phyloP scores from a whole-genome alignment of 2,329 filamentous ascomycete genomes.

The Beauveria sp. region DNA sequence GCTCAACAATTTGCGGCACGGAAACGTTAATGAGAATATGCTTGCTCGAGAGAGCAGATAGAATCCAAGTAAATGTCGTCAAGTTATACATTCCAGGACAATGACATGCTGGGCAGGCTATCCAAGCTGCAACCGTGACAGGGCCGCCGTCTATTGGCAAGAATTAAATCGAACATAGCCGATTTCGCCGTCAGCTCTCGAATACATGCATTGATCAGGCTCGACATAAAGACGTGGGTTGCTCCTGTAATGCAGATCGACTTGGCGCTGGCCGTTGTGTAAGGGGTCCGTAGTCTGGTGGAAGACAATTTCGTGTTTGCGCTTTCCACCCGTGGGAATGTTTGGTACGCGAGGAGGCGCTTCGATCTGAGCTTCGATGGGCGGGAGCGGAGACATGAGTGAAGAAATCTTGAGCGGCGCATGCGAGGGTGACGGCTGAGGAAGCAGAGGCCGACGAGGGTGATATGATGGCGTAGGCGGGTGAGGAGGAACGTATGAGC shows the following conservation, averaged over 20 bases:
- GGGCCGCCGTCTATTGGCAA: not conserved
- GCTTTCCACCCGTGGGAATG: conserved; percentile 26
- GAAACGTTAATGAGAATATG: not conserved
- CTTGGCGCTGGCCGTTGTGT: conserved; percentile 30
- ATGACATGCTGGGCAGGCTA: not conserved
- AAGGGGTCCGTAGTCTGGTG: conserved; percentile 23
- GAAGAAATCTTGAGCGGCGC: conserved; percentile 31
- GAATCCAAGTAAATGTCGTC: not conserved
- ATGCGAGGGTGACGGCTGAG: conserved; percentile 24
- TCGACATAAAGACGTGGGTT: conserved; percentile 20
- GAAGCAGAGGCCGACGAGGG: conserved; percentile 15
- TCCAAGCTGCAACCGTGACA: not conserved
- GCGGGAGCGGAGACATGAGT: conserved; percentile 26
- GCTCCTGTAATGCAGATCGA: conserved; percentile 23
- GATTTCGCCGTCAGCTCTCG: conserved; percentile 25
- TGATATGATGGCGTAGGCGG: conserved; percentile 22
- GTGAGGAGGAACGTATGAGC: conserved; percentile 20
- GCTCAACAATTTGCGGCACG: not conserved
- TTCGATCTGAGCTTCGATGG: conserved; percentile 28
- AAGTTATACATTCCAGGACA: not conserved
- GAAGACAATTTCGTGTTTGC: conserved; percentile 30
- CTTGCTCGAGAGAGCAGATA: not conserved
- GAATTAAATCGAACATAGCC: conserved; percentile 8
- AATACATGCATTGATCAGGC: conserved; percentile 25
- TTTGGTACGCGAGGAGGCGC: conserved; percentile 20